phyloP scores from a whole-genome alignment of 352 stramenopile species.

The Phytophthora constricta region DNA sequence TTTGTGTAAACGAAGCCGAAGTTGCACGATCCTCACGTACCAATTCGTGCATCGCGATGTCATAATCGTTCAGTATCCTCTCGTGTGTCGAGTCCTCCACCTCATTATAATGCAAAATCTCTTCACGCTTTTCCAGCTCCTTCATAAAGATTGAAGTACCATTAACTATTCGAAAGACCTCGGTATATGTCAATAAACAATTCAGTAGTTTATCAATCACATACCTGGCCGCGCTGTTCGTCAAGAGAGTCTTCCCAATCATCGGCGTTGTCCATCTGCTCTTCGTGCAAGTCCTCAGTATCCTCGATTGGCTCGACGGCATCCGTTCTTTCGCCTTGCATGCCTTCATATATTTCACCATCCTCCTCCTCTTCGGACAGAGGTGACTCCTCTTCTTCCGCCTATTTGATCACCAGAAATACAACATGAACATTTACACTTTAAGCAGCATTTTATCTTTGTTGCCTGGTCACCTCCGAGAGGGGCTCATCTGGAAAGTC shows the following conservation, averaged over 20 bases:
- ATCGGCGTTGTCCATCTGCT: not conserved
- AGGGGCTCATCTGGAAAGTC: not conserved
- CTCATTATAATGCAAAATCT: not conserved
- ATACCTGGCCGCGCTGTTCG: not conserved
- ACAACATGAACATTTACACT: not conserved
- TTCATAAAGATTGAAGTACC: not conserved
- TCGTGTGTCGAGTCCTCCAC: constrained; percentile 2
- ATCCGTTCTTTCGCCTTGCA: not conserved
- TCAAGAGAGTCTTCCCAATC: not conserved
- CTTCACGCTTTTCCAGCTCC: constrained; percentile 11
- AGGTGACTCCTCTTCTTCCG: not conserved
- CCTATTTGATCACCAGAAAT: not conserved
- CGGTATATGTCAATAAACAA: too few species aligned
- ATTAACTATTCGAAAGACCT: not conserved
- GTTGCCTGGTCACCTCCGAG: not conserved
- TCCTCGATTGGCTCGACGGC: not conserved
- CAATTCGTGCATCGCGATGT: not conserved
- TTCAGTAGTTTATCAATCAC: too few species aligned
- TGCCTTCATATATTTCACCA: not conserved
- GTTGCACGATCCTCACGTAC: constrained; percentile 6
- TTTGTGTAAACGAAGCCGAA: too few species aligned
- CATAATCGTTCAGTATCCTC: not conserved
- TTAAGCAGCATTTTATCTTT: not conserved
- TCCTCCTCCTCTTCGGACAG: not conserved
- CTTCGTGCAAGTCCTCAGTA: not conserved